Evolutionary conservation across 495 filamentous ascomycete genomes (phyloP), one percentile per base, ranked within the genome.

Genomic region (Hypoxylon cercidicola): DNA sequence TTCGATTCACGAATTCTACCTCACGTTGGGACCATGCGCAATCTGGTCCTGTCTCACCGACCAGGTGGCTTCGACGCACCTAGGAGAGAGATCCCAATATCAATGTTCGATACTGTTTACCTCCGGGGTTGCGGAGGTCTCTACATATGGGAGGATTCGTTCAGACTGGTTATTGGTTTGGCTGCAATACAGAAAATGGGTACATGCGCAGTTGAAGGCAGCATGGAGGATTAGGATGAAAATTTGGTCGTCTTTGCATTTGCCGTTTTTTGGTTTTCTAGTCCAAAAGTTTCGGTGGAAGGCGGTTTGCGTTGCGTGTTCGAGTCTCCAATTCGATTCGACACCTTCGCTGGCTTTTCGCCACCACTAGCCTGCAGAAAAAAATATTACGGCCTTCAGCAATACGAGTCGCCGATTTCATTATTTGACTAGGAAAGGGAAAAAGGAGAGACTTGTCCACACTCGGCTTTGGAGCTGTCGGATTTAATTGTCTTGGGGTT

Each of bases 1-100:
- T 68, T 68, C 60, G 55, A 55, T 63, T 68, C 65, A 68, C 30
- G 60, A 56, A 43, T 55, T 45, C 43, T 37, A 53, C 44, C 47
- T 37, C 43, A 54, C 28, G 50, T 45, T 51, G 64, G 59, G 35
- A 55, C 55, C 37, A 56, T 11, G 8, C 23, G 41, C 28, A 30
- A 28, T 20, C 53, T 43, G 20, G 5, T 32, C 48, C 40, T 34
- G 41, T 20, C 34, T 57, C 39, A 21, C 32, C 41, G 48, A 39
- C 39, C 40, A 32, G 21, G 28, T 10, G 23, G 37, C 15, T 55
- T 47, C 34, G 49, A 35, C 44, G 12, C 9, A 34, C 25, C 35
- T 18, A 23, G 46, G 19, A 32, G 15, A 46, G 25, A 18, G 19
- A 9, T 32, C 50, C 21, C 16, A 7, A 45, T 21, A 3, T 21